These are phyloP conservation scores for Trifolium subterraneum DNA, from an alignment of 306 rosid species.

Conservation along the genomic window DNA sequence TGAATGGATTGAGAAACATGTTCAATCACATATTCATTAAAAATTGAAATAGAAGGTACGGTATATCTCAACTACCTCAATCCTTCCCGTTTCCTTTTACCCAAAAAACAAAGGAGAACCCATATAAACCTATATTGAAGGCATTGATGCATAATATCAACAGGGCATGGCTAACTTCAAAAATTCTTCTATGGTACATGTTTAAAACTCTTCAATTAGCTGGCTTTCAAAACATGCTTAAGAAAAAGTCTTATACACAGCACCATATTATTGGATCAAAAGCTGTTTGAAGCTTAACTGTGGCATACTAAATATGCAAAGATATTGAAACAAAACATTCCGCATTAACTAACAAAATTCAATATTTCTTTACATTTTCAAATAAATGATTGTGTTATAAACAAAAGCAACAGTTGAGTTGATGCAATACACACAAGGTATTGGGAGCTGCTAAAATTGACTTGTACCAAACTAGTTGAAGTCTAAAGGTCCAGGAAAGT, in stretches of 20 bases:
- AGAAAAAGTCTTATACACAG: slow-evolving; percentile 2
- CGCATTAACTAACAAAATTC: background rate
- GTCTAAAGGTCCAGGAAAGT: background rate
- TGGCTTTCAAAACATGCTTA: slow-evolving; percentile 8
- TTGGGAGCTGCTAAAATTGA: background rate
- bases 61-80: too few relatives aligned
- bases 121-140: background rate
- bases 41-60: background rate
- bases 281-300: slow-evolving; percentile 2
- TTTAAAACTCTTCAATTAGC: background rate
- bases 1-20: slow-evolving; percentile 14
- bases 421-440: background rate
- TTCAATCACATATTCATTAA: slow-evolving; percentile 17
- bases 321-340: slow-evolving; percentile 2
- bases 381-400: slow-evolving; percentile 6
- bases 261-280: slow-evolving; percentile 29
- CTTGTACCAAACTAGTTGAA: background rate
- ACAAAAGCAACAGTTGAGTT: slow-evolving; percentile 11
- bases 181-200: too few relatives aligned
- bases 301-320: background rate
- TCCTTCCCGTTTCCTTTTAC: too few relatives aligned
- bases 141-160: slow-evolving; percentile 28
- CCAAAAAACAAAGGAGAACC: background rate
- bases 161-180: background rate
- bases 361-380: background rate